Base-by-base conservation (phyloP, 176 grass and related monocot genomes). In the Eragrostis nindensis region DNA sequence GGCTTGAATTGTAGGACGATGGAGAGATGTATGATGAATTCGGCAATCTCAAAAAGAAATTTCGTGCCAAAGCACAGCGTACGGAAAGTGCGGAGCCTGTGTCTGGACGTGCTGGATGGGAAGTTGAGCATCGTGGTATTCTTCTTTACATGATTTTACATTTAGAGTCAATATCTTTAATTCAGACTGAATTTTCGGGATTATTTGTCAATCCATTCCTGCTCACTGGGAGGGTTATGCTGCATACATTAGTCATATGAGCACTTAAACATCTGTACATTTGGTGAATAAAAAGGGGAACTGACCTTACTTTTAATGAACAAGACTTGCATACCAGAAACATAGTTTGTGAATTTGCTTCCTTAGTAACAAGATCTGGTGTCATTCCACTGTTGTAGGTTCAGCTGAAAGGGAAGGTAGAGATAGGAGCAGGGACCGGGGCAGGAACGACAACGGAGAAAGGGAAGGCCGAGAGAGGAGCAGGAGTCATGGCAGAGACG, bases 1-100 rank as follows among this genome's bases (percentile, higher is more conserved):
- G 81, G 4, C 27, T 88, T 43, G 61, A 77, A 45, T 83, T 78
- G 50, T 86, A 99, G 93, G 96, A 99, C 71, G 96, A 99, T 80
- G 96, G 96, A 52, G 96, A 99, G 83, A 99, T 99, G 21, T 99
- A 95, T 83, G 96, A 99, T 93, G 96, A 99, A 79, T 99, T 99
- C 86, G 96, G 96, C 46, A 99, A 99, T 61, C 89, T 99, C 21
- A 99, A 99, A 82, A 99, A 99, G 86, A 95, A 99, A 85, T 99
- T 95, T 7, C 96, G 93, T 86, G 82, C 88, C 26, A 99, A 95
- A 83, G 71, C 92, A 36, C 90, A 88, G 59, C 90, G 88, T 80
- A 76, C 72, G 74, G 92, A 93, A 71, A 72, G 21, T 62, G 82
- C 64, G 11, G 84, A 79, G 46, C 79, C 88, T 85, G 86, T 85